A percentile compares a stretch with the other conserved stretches of the same genome.
Evolutionary conservation across 345 rosid species (phyloP).

Genomic region (Hibiscus syriacus): DNA sequence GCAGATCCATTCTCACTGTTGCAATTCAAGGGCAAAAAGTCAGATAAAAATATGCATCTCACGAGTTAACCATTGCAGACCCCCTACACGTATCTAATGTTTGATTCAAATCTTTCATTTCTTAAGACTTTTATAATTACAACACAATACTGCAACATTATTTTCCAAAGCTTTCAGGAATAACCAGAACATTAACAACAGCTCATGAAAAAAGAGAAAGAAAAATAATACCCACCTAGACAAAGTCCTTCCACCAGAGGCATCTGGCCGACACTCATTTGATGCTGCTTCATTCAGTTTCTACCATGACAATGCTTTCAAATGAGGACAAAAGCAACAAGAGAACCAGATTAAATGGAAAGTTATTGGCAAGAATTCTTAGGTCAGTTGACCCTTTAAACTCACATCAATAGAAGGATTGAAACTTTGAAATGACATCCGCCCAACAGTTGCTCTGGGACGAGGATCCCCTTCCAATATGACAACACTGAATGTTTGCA

Average conservation of each 20-base stretch:
- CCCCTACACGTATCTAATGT: too few species aligned
- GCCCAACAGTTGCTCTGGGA: too few species aligned
- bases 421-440: too few species aligned
- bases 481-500: constrained; percentile 46
- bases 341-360: constrained; percentile 13
- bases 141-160: background rate
- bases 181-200: background rate
- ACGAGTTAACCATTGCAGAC: too few species aligned
- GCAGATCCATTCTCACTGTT: constrained; percentile 41
- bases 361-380: constrained; percentile 10
- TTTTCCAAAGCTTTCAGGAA: background rate
- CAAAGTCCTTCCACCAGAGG: constrained; percentile 33
- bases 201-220: background rate
- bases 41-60: background rate
- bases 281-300: constrained; percentile 62
- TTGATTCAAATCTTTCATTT: too few species aligned
- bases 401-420: too few species aligned
- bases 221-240: constrained; percentile 31
- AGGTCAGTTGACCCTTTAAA: constrained; percentile 12
- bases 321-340: constrained; percentile 19
- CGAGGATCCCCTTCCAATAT: constrained; percentile 89
- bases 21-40: background rate
- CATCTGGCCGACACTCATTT: constrained; percentile 27
- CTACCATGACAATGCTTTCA: constrained; percentile 37
- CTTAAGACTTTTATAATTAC: too few species aligned